Conservation (phyloP, 805 yeast genomes). For the Nakazawaea sp. region DNA sequence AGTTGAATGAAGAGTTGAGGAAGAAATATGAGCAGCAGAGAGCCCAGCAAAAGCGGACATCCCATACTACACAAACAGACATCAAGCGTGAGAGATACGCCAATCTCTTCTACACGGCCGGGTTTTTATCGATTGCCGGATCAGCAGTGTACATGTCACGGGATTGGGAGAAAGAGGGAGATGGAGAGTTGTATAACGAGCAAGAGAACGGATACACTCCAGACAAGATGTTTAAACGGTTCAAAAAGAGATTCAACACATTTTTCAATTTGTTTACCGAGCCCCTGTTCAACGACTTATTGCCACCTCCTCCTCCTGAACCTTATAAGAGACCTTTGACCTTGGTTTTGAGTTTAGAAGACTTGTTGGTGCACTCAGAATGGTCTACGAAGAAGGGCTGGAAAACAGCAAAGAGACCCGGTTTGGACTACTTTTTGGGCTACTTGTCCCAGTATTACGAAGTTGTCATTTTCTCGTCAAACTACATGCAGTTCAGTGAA, state of each 20-base stretch:
- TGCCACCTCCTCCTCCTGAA: constrained; percentile 88
- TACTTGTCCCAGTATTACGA: constrained; percentile 94
- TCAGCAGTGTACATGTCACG: constrained; percentile 67
- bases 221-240: constrained; percentile 57
- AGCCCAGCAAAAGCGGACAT: constrained; percentile 30
- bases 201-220: constrained; percentile 68
- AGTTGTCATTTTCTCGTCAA: constrained; percentile 83
- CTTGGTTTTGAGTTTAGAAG: constrained; percentile 83
- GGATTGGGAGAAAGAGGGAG: constrained; percentile 79
- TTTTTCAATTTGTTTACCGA: constrained; percentile 82
- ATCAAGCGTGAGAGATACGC: constrained; percentile 79
- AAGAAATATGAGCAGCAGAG: constrained; percentile 10
- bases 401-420: constrained; percentile 99
- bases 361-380: constrained; percentile 80
- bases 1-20: constrained; percentile 12
- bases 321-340: constrained; percentile 92
- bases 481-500: constrained; percentile 81
- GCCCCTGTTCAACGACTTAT: constrained; percentile 86
- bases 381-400: constrained; percentile 93
- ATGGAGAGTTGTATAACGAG: constrained; percentile 32
- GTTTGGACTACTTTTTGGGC: constrained; percentile 92
- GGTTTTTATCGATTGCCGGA: constrained; percentile 44
- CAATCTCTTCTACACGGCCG: constrained; percentile 58
- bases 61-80: constrained; percentile 64
- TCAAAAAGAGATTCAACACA: constrained; percentile 63